Base-by-base conservation (phyloP, 108 stramenopile genomes). In the Seminavis robusta region DNA sequence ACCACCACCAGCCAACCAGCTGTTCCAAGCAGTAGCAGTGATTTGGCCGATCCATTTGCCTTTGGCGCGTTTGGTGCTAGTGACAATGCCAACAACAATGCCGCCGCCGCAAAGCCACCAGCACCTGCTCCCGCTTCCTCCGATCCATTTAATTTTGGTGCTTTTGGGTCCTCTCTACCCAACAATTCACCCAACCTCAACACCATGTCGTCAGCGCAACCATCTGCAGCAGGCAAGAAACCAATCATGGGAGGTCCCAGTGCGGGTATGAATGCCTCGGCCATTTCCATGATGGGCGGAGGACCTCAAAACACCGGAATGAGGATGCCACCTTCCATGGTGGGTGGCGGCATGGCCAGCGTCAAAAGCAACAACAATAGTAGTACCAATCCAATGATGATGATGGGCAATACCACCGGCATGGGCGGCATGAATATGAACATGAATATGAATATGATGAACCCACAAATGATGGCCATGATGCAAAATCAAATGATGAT, bases 401-500 rank as follows among this genome's bases (percentile, higher is more conserved):
- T 17, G 16, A 47, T 21, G 46, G 39, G 25, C 36, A 59, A 20
- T 24, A 46, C 23, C 15, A n/a, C n/a, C 13, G 42, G 37, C 6
- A 37, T 7, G 5, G 21, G 52, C 52, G 23, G 19, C 36, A 23
- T 27, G 33, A 50, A 26, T 26, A 37, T 13, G 13, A 13, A 53
- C 39, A 37, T 17, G 1, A 25, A 32, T 30, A 63, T 2, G 42
- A 21, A 16, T 44, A 47, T 57, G 33, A 36, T 52, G 50, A 28
- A 52, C 11, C 19, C 17, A 16, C 51, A 29, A 19, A 42, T 42
- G 52, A 13, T 8, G 45, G 41, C 30, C 24, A 61, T 67, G 36
- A 53, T 51, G 66, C 73, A 74, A 63, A 37, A 59, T 10, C 31
- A 60, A 37, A 59, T 61, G 51, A 63, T 55, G 52, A 62, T 56